Evolutionary conservation across 2,329 filamentous ascomycete genomes (phyloP).

Genomic region (Sporothrix pallida): DNA sequence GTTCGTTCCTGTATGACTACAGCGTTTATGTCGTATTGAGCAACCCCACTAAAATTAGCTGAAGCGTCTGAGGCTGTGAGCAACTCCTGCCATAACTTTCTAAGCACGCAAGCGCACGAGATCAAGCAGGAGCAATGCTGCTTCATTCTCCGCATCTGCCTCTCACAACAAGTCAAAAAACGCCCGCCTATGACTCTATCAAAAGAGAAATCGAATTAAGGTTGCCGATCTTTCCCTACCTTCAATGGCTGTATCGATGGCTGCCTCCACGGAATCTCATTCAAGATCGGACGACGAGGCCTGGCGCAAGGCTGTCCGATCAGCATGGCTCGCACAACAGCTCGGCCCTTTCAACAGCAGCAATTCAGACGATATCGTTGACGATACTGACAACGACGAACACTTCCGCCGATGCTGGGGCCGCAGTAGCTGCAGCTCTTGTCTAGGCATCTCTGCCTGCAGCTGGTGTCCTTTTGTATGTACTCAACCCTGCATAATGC

Average conservation of each 20-base stretch:
- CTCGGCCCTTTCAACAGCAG: background rate
- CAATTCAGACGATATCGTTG: background rate
- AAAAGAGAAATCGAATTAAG: background rate
- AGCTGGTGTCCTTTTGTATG: conserved; percentile 62
- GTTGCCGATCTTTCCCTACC: background rate
- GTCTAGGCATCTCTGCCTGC: conserved; percentile 52
- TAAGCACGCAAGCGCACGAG: conserved; percentile 12
- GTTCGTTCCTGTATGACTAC: background rate
- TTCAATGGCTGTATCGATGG: background rate
- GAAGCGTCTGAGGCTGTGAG: background rate
- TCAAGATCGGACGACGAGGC: background rate
- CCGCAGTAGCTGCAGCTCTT: conserved; percentile 55
- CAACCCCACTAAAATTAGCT: background rate
- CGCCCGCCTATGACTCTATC: no score
- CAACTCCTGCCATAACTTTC: background rate
- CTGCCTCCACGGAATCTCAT: background rate
- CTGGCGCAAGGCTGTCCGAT: conserved; percentile 8
- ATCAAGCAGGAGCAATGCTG: background rate
- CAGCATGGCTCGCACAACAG: conserved; percentile 10
- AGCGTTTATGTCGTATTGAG: background rate
- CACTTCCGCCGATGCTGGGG: conserved; percentile 59
- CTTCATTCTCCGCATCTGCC: background rate
- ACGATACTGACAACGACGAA: conserved; percentile 45
- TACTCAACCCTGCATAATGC: conserved; percentile 24
- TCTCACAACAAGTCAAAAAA: conserved; percentile 4